phyloP scores from a whole-genome alignment of 441 rosid species.

The Populus trichocarpa region DNA sequence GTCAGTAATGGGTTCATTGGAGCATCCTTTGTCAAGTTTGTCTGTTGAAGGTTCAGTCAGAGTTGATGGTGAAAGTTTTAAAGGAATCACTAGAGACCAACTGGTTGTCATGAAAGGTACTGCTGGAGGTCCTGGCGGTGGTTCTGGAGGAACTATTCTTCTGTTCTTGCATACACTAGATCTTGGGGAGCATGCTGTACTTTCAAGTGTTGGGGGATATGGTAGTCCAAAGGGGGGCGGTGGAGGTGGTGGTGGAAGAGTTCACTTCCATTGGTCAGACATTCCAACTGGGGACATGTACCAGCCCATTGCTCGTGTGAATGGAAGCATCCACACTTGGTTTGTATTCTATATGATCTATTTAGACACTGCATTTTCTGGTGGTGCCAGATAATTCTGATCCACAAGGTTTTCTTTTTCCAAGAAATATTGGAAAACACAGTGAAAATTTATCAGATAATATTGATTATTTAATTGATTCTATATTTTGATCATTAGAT shows the following conservation, averaged over 20 bases:
- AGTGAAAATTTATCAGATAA: neutral
- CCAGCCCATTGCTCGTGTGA: conserved; percentile 93
- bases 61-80: conserved; percentile 84
- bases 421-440: neutral
- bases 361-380: conserved; percentile 1
- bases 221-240: conserved; percentile 83
- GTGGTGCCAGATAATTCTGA: neutral
- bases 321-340: conserved; percentile 71
- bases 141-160: conserved; percentile 96
- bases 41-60: conserved; percentile 71
- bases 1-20: conserved; percentile 94
- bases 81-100: conserved; percentile 28
- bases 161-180: conserved; percentile 66
- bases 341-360: conserved; percentile 34
- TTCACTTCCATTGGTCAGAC: conserved; percentile 98
- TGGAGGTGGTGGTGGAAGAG: conserved; percentile 99
- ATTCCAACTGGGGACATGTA: conserved; percentile 98
- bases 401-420: neutral
- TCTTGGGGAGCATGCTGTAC: conserved; percentile 62
- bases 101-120: conserved; percentile 27
- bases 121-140: conserved; percentile 80
- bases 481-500: neutral
- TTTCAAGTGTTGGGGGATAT: conserved; percentile 90
- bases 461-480: conserved; percentile 1
- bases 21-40: conserved; percentile 90